Evolutionary conservation across 257 asterid species (phyloP).

Genomic region (Solanum clarkiae): DNA sequence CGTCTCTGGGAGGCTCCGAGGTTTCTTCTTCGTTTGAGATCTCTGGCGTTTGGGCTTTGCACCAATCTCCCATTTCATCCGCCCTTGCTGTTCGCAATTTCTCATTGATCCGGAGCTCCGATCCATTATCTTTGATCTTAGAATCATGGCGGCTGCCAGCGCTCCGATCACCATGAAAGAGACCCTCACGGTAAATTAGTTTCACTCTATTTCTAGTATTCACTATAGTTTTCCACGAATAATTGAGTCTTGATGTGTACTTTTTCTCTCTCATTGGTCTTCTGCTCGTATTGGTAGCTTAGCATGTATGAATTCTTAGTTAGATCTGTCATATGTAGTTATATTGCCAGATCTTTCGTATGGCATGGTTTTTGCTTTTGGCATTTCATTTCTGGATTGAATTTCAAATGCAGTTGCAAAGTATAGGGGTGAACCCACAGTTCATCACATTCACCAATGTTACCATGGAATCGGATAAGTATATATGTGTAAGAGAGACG

Average conservation of each 20-base stretch:
- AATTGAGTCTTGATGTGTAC: not conserved
- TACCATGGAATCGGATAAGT: conserved; percentile 98
- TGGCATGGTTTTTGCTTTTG: not conserved
- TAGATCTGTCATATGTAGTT: conserved; percentile 8
- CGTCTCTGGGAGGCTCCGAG: conserved; percentile 15
- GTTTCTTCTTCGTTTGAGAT: conserved; percentile 33
- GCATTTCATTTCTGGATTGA: conserved; percentile 2
- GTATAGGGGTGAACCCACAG: conserved; percentile 91
- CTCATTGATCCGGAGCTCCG: conserved; percentile 44
- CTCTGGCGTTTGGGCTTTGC: conserved; percentile 13
- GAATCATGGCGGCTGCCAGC: conserved; percentile 93
- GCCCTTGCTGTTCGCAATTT: conserved; percentile 13
- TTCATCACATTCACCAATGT: conserved; percentile 92
- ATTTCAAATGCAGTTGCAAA: conserved; percentile 66
- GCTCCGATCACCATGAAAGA: conserved; percentile 99
- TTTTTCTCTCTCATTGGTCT: not conserved
- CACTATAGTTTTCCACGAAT: not conserved
- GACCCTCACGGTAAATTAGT: conserved; percentile 65
- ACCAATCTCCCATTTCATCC: not conserved
- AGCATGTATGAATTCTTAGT: not conserved
- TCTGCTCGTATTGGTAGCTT: not conserved
- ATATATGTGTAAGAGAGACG: conserved; percentile 95
- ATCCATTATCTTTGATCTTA: conserved; percentile 28
- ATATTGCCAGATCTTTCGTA: conserved; percentile 29
- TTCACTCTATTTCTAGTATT: not conserved